A percentile compares a stretch with the other conserved stretches of the same genome.
phyloP scores from a whole-genome alignment of 768 basidiomycete species.

The Cystofilobasidium capitatum region DNA sequence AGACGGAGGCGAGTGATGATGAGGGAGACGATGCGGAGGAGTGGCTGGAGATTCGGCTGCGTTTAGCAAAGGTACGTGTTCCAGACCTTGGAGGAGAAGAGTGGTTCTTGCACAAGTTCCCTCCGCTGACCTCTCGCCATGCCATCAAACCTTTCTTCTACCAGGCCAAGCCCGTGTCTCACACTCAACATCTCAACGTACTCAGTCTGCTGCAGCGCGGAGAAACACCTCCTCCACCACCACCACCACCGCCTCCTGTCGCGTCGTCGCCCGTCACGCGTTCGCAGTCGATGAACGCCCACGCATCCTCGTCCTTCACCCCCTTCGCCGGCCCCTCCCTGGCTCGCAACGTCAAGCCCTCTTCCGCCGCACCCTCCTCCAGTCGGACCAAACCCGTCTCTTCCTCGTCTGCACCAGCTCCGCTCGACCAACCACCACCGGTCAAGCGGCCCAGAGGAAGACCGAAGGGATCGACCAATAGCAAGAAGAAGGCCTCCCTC shows the following conservation, averaged over 20 bases:
- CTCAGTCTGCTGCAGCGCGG: conserved; percentile 18
- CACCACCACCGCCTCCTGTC: neutral
- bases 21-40: conserved; percentile 19
- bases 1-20: conserved; percentile 8
- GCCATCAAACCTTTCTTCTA: neutral
- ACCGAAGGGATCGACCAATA: neutral
- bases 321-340: neutral
- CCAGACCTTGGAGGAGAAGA: neutral
- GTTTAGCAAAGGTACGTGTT: conserved; percentile 15
- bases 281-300: neutral
- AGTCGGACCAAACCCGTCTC: no score
- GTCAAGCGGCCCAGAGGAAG: neutral
- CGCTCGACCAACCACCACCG: no score
- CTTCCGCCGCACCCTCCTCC: no score
- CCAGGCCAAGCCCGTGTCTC: conserved; percentile 18
- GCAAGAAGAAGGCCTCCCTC: neutral
- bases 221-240: neutral
- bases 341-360: neutral
- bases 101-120: neutral
- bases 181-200: conserved; percentile 11
- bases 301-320: neutral
- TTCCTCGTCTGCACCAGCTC: no score
- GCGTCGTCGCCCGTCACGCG: neutral
- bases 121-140: neutral
- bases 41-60: conserved; percentile 21